Evolutionary conservation across 176 grass and related monocot species (phyloP).

Genomic region (Urochloa ruziziensis): DNA sequence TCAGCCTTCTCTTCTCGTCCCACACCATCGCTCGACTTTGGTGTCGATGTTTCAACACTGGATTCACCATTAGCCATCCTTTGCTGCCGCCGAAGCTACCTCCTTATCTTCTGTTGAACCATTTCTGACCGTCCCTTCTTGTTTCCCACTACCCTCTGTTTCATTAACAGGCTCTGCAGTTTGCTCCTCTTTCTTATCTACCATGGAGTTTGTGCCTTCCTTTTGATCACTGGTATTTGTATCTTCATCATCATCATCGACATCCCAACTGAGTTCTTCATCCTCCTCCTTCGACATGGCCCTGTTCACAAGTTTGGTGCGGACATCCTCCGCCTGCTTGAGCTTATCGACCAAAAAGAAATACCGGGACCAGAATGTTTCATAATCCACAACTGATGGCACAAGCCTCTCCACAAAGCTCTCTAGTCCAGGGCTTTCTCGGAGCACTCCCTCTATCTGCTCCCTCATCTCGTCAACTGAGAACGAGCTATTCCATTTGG

Average conservation of each 20-base stretch:
- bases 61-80: slow-evolving; percentile 40
- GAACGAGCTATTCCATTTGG: slow-evolving; percentile 57
- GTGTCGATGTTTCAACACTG: slow-evolving; percentile 34
- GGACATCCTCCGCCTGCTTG: slow-evolving; percentile 78
- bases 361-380: slow-evolving; percentile 81
- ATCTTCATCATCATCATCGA: slow-evolving; percentile 66
- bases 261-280: slow-evolving; percentile 79
- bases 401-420: slow-evolving; percentile 93
- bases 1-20: slow-evolving; percentile 30
- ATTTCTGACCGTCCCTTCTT: slow-evolving; percentile 13
- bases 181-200: slow-evolving; percentile 46
- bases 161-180: background rate
- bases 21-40: slow-evolving; percentile 40
- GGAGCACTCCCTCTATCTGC: slow-evolving; percentile 67
- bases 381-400: slow-evolving; percentile 66
- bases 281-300: slow-evolving; percentile 73
- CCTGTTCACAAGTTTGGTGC: slow-evolving; percentile 81
- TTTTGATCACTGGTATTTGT: slow-evolving; percentile 20
- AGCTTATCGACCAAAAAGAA: slow-evolving; percentile 88
- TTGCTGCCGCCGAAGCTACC: background rate
- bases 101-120: slow-evolving; percentile 18
- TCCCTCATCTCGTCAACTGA: slow-evolving; percentile 45
- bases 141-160: slow-evolving; percentile 15
- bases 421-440: slow-evolving; percentile 73
- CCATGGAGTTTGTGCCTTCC: slow-evolving; percentile 13